phyloP scores from a whole-genome alignment of 805 yeast genomes.

The Clavispora asparagi region DNA sequence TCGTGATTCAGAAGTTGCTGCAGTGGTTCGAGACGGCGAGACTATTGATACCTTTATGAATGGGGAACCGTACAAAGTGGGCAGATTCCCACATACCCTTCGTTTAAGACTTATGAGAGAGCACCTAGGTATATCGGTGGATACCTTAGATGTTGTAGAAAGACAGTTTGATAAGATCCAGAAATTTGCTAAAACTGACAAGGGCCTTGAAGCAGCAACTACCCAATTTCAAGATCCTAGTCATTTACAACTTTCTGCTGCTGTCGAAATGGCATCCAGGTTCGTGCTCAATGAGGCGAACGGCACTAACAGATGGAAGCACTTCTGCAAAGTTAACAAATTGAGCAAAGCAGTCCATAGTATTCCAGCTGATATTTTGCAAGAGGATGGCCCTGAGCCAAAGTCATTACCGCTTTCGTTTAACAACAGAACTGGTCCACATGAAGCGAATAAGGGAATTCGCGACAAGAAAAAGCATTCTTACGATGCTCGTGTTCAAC shows the following conservation, averaged over 20 bases:
- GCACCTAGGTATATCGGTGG: conserved; percentile 92
- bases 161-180: conserved; percentile 55
- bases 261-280: conserved; percentile 71
- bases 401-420: conserved; percentile 53
- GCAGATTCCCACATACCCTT: conserved; percentile 82
- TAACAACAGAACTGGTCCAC: conserved; percentile 77
- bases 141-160: conserved; percentile 75
- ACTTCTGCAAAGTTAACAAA: conserved; percentile 16
- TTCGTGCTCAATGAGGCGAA: conserved; percentile 49
- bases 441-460: conserved; percentile 74
- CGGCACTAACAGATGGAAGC: conserved; percentile 48
- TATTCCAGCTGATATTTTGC: conserved; percentile 1
- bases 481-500: conserved; percentile 73
- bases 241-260: conserved; percentile 46
- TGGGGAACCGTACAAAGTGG: conserved; percentile 76
- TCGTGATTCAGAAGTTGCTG: conserved; percentile 93
- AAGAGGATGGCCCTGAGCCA: conserved; percentile 24
- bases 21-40: conserved; percentile 78
- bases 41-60: conserved; percentile 69
- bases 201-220: conserved; percentile 44
- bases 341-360: conserved; percentile 4
- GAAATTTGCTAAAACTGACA: conserved; percentile 35
- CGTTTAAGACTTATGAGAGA: conserved; percentile 94
- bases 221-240: conserved; percentile 31
- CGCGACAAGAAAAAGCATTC: conserved; percentile 79